A percentile compares a stretch with the other conserved stretches of the same genome.
Evolutionary conservation across 768 basidiomycete species (phyloP).

Genomic region (Pleurotus salmoneostramineus): DNA sequence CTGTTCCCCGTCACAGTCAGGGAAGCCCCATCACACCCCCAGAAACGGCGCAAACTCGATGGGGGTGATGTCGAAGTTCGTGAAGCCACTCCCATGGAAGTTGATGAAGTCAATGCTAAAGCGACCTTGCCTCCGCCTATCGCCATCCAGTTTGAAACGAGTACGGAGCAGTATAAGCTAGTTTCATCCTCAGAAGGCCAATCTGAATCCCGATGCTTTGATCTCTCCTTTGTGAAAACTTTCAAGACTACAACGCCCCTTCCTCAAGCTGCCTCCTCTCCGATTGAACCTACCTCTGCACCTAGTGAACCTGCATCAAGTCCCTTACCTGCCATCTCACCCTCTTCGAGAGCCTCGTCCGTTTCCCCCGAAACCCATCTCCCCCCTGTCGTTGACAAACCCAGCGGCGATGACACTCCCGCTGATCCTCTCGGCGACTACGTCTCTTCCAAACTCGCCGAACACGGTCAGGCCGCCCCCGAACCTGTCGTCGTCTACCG

Average conservation of each 20-base stretch:
- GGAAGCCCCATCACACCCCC: slow-evolving; percentile 15
- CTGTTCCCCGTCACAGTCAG: slow-evolving; percentile 34
- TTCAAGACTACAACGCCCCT: slow-evolving; percentile 6
- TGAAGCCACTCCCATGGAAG: slow-evolving; percentile 12
- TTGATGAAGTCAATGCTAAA: slow-evolving; percentile 8
- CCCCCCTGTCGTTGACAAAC: background rate
- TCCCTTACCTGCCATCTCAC: slow-evolving; percentile 3
- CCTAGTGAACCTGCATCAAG: slow-evolving; percentile 4
- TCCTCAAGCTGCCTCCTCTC: background rate
- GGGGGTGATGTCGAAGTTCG: slow-evolving; percentile 4
- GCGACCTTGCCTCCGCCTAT: too few species aligned
- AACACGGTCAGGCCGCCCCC: background rate
- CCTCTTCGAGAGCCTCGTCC: slow-evolving; percentile 2
- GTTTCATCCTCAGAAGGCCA: too few species aligned
- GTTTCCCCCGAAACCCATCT: background rate
- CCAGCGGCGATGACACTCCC: background rate
- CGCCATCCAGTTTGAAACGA: too few species aligned
- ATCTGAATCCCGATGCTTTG: slow-evolving; percentile 19
- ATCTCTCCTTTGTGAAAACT: slow-evolving; percentile 32
- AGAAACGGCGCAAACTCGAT: slow-evolving; percentile 28
- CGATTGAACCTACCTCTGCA: background rate
- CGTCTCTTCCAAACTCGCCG: background rate
- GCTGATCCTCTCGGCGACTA: background rate
- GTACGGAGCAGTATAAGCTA: too few species aligned
- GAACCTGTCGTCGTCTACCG: background rate